Evolutionary conservation across 2,329 filamentous ascomycete species (phyloP).

Genomic region (Aureobasidium mangrovei): DNA sequence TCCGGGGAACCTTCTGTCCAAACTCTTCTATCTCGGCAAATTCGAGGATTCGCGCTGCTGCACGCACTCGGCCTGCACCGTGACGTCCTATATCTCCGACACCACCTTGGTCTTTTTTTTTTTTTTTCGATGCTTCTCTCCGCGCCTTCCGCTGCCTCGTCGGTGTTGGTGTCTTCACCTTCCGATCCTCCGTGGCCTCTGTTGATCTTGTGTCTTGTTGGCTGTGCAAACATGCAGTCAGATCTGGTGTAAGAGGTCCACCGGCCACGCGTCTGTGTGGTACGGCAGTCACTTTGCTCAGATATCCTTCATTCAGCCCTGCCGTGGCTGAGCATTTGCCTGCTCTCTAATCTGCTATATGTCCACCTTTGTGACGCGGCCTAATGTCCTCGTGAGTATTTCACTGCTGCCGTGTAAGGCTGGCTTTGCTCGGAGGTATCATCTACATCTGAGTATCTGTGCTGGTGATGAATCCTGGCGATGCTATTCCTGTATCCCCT

Average conservation of each 20-base stretch:
- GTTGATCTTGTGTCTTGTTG: neutral
- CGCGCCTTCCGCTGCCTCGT: neutral
- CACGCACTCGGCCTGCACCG: neutral
- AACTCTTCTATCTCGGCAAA: too few species aligned
- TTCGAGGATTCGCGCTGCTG: neutral
- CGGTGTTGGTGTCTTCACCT: neutral
- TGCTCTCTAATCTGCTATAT: neutral
- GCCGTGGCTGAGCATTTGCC: neutral
- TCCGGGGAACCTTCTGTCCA: too few species aligned
- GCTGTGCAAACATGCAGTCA: neutral
- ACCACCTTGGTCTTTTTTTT: neutral
- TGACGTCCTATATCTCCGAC: neutral
- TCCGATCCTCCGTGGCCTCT: neutral
- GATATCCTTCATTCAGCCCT: neutral
- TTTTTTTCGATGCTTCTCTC: too few species aligned
- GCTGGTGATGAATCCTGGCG: too few species aligned
- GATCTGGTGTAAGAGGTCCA: slow-evolving; percentile 3
- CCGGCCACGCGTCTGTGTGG: slow-evolving; percentile 8
- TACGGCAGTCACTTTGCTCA: neutral
- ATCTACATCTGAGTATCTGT: too few species aligned
- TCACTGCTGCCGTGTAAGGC: slow-evolving; percentile 6
- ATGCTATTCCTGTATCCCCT: too few species aligned
- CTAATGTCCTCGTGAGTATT: neutral
- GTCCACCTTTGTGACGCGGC: neutral
- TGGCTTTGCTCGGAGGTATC: too few species aligned